phyloP scores from a whole-genome alignment of 1,284 basidiomycete species.

The Anthracocystis setariae region DNA sequence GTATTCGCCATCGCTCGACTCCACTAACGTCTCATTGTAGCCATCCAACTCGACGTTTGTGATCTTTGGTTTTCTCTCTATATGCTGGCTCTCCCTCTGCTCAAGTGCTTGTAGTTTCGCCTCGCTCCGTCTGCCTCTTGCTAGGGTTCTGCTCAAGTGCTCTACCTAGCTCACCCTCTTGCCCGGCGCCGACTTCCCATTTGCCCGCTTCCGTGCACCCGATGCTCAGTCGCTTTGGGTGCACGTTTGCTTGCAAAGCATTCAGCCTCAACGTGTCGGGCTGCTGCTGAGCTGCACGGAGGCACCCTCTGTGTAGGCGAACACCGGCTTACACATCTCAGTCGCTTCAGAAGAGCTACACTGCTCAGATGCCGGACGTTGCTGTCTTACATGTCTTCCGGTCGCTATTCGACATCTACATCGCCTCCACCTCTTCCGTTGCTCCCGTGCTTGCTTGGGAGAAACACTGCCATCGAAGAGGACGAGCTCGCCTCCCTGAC shows the following conservation, averaged over 20 bases:
- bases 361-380: constrained; percentile 15
- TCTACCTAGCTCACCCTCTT: constrained; percentile 4
- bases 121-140: background rate
- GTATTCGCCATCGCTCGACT: constrained; percentile 42
- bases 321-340: constrained; percentile 39
- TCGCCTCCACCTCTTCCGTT: constrained; percentile 29
- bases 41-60: constrained; percentile 7
- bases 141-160: constrained; percentile 1
- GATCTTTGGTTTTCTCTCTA: background rate
- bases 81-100: constrained; percentile 7
- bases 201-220: background rate
- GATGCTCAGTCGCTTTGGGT: constrained; percentile 2
- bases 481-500: background rate
- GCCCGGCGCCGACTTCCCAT: background rate
- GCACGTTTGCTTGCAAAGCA: background rate
- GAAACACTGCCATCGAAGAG: background rate
- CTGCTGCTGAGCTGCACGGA: constrained; percentile 8
- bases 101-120: constrained; percentile 9
- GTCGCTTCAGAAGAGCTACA: constrained; percentile 1
- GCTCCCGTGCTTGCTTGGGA: background rate
- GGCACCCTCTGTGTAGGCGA: constrained; percentile 11
- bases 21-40: constrained; percentile 4
- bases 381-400: background rate
- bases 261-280: constrained; percentile 22
- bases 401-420: constrained; percentile 1